Evolutionary conservation across 2,329 filamentous ascomycete species (phyloP).

Genomic region (Aureobasidium sp.): DNA sequence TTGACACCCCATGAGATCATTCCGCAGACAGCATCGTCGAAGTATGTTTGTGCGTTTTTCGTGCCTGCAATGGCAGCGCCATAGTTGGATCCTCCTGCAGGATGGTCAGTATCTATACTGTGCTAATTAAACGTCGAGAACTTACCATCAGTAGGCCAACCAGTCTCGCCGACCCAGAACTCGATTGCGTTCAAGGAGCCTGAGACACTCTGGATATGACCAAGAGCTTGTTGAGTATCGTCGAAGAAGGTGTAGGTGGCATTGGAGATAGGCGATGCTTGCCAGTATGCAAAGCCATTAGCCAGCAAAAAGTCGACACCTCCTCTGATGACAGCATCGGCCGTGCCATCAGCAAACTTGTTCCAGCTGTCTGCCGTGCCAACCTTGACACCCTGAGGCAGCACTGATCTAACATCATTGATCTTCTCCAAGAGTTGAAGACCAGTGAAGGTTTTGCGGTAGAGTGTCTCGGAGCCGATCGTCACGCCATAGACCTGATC

Average conservation of each 20-base stretch:
- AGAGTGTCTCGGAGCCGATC: constrained; percentile 64
- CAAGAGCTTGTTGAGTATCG: constrained; percentile 58
- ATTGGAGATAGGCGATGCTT: constrained; percentile 52
- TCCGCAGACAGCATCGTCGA: constrained; percentile 55
- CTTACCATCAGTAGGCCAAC: constrained; percentile 51
- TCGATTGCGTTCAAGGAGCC: constrained; percentile 50
- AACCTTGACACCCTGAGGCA: constrained; percentile 49
- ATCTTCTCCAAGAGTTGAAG: constrained; percentile 55
- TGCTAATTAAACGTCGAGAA: not conserved
- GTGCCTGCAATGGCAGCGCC: constrained; percentile 54
- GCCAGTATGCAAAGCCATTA: constrained; percentile 70
- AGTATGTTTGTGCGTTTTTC: constrained; percentile 54
- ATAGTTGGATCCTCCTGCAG: constrained; percentile 51
- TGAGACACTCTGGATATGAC: constrained; percentile 54
- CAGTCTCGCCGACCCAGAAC: constrained; percentile 64
- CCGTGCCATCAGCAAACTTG: constrained; percentile 62
- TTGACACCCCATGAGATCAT: constrained; percentile 60
- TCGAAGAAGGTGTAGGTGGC: constrained; percentile 59
- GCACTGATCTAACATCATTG: constrained; percentile 50
- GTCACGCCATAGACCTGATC: constrained; percentile 61
- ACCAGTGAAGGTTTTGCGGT: constrained; percentile 61
- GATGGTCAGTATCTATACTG: not conserved
- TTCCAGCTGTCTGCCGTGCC: constrained; percentile 70
- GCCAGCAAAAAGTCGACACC: constrained; percentile 58
- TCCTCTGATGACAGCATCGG: constrained; percentile 53